A percentile compares a stretch with the other conserved stretches of the same genome.
phyloP scores from a whole-genome alignment of 2,329 filamentous ascomycete species.

The Neospermospora avenae region DNA sequence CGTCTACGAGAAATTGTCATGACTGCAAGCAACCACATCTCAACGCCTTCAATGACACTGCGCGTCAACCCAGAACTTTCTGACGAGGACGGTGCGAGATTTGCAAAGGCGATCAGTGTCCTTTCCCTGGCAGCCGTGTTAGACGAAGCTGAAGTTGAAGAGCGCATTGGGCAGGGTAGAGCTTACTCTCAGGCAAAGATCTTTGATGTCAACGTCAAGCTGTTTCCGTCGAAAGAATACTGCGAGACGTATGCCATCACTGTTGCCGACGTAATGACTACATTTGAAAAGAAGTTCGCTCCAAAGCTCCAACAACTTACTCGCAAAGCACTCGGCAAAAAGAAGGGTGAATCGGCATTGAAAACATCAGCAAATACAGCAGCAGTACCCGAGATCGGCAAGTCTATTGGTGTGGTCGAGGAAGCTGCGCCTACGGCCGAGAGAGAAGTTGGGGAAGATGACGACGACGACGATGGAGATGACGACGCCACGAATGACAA shows the following conservation, averaged over 20 bases:
- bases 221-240: constrained; percentile 86
- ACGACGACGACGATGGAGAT: constrained; percentile 59
- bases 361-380: constrained; percentile 56
- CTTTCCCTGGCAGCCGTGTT: constrained; percentile 81
- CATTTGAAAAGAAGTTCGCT: constrained; percentile 79
- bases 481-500: constrained; percentile 75
- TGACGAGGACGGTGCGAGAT: constrained; percentile 66
- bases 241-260: constrained; percentile 79
- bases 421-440: constrained; percentile 44
- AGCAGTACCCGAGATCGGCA: constrained; percentile 73
- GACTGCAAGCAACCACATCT: constrained; percentile 87
- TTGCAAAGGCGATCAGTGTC: constrained; percentile 88
- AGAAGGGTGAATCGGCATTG: constrained; percentile 60
- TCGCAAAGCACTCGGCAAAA: constrained; percentile 77
- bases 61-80: constrained; percentile 71
- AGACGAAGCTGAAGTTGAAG: constrained; percentile 75
- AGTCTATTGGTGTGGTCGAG: constrained; percentile 54
- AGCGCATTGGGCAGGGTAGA: constrained; percentile 70
- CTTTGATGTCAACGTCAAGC: constrained; percentile 76
- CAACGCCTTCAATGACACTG: constrained; percentile 87
- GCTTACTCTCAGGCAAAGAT: constrained; percentile 72
- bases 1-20: constrained; percentile 96
- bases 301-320: constrained; percentile 67
- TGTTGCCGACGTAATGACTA: constrained; percentile 70
- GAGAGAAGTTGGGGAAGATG: constrained; percentile 43